Conservation (phyloP, 1,284 basidiomycete genomes). For the Fomitopsis betulina region DNA sequence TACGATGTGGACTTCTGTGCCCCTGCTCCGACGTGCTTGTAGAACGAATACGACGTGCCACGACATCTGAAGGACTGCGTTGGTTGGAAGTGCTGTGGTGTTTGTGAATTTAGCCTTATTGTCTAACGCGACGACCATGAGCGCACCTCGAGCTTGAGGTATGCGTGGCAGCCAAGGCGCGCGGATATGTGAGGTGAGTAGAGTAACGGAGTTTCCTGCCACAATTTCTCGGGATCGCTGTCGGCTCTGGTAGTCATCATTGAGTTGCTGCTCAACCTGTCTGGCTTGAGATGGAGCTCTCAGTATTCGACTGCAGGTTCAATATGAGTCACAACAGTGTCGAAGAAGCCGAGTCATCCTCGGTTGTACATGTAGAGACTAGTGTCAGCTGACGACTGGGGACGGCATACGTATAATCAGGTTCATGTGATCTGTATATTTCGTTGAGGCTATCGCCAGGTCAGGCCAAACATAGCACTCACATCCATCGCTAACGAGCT, state of each 20-base stretch:
- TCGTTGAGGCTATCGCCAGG: too few species aligned
- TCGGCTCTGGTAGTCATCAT: slow-evolving; percentile 2
- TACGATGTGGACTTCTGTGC: slow-evolving; percentile 51
- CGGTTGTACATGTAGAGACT: too few species aligned
- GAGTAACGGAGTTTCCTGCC: slow-evolving; percentile 60
- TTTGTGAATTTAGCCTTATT: background rate
- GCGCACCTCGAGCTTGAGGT: slow-evolving; percentile 65
- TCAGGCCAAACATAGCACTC: too few species aligned
- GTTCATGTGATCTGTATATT: too few species aligned
- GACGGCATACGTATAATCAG: too few species aligned
- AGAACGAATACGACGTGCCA: slow-evolving; percentile 62
- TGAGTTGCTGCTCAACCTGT: background rate
- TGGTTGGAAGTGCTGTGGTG: slow-evolving; percentile 54
- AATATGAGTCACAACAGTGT: too few species aligned
- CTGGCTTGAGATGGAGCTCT: too few species aligned
- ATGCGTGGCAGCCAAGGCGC: slow-evolving; percentile 45
- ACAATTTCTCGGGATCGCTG: slow-evolving; percentile 27
- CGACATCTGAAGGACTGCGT: slow-evolving; percentile 74
- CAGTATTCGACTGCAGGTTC: too few species aligned
- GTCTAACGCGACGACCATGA: background rate
- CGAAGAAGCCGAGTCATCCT: too few species aligned
- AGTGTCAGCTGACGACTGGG: too few species aligned
- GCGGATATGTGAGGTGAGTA: slow-evolving; percentile 53
- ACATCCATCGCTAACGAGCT: too few species aligned
- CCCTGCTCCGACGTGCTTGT: slow-evolving; percentile 43